These are phyloP conservation scores for Colletotrichum truncatum DNA, from an alignment of 2,329 filamentous ascomycete genomes.

Conservation along the genomic window DNA sequence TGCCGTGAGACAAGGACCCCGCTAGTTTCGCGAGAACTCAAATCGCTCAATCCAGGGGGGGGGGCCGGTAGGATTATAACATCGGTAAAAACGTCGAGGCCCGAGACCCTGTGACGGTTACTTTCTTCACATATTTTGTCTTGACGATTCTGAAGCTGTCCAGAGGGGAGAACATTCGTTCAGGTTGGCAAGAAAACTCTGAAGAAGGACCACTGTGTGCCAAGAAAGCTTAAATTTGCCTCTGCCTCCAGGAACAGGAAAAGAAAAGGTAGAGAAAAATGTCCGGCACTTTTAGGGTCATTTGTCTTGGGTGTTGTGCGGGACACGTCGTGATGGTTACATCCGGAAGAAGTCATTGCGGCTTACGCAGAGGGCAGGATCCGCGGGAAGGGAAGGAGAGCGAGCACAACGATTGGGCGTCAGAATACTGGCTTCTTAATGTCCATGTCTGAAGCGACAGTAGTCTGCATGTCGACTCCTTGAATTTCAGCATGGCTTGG, in stretches of 20 bases:
- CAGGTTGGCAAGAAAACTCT: not conserved
- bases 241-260: not conserved
- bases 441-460: too few species aligned
- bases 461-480: too few species aligned
- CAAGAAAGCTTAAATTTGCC: conserved; percentile 25
- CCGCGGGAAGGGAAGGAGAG: not conserved
- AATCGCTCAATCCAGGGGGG: not conserved
- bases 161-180: not conserved
- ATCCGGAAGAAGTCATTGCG: conserved; percentile 8
- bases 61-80: too few species aligned
- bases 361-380: not conserved
- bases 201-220: not conserved
- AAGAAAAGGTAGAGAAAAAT: not conserved
- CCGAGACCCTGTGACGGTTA: too few species aligned
- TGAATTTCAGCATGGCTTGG: not conserved
- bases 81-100: too few species aligned
- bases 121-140: too few species aligned
- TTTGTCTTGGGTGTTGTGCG: not conserved
- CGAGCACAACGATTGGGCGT: not conserved
- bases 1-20: not conserved
- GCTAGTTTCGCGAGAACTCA: not conserved
- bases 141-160: too few species aligned
- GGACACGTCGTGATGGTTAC: conserved; percentile 11
- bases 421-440: not conserved
- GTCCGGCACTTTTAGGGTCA: not conserved